Base-by-base conservation (phyloP, 202 grass and related monocot genomes). In the Saccharum hybrid region DNA sequence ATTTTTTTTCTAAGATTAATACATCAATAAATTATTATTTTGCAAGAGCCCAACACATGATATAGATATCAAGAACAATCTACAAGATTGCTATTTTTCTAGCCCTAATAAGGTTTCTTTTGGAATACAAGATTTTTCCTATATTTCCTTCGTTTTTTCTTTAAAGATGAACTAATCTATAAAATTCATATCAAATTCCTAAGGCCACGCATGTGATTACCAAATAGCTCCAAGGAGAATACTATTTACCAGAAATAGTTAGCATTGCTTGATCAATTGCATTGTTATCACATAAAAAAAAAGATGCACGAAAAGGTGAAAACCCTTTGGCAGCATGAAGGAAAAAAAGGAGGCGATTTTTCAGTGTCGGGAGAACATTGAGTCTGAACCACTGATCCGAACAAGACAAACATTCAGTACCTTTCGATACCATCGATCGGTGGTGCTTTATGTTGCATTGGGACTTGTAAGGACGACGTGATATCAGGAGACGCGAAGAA, bases 231-330 rank as follows among this genome's bases (percentile, higher is more conserved):
- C 3, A 69, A 38, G 7, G 8, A 45, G 18, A 54, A 62, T 5
- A 82, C 3, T 23, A 71, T 43, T 69, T 62, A 28, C 30, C 30
- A 13, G 28, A 63, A 18, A 70, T 26, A 59, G 2, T n/a, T 16
- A 18, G 6, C 15, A 18, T 56, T 45, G 11, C 9, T 21, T 23
- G 28, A 19, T 61, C n/a, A 49, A 31, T 38, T 63, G 26, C 56
- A 60, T 6, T 49, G 15, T 39, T 8, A 39, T n/a, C n/a, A 54
- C n/a, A 56, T 12, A 34, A 37, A 21, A 70, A 70, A n/a, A 79
- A 26, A 82, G n/a, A 72, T 77, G 36, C 15, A 59, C 38, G 21
- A 34, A 89, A 86, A 78, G 37, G 38, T 43, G 21, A 74, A 66
- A 88, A 46, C 10, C 69, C 38, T 82, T 82, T 82, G 61, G 7